Conservation (phyloP, 495 filamentous ascomycete species). For the Elasticomyces elasticus region DNA sequence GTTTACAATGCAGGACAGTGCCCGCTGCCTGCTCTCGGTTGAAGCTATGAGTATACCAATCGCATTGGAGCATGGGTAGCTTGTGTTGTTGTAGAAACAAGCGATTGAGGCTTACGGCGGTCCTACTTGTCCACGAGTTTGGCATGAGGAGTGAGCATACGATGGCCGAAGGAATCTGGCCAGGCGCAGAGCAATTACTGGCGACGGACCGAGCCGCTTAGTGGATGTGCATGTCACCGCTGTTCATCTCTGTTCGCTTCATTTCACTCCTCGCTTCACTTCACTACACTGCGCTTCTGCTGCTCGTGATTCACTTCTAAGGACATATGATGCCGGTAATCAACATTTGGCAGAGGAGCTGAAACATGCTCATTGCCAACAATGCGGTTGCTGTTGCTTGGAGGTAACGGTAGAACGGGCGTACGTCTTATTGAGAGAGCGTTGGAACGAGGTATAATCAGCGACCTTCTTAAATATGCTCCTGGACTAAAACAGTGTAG, state of each 20-base stretch:
- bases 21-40: constrained; percentile 1
- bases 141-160: too few species aligned
- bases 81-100: neutral
- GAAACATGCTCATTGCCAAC: neutral
- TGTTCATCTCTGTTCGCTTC: too few species aligned
- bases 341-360: neutral
- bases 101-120: neutral
- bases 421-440: constrained; percentile 34
- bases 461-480: neutral
- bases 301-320: too few species aligned
- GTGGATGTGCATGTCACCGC: too few species aligned
- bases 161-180: neutral
- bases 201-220: too few species aligned
- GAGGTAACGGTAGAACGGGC: constrained; percentile 38
- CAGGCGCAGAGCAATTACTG: neutral
- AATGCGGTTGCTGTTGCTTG: constrained; percentile 37
- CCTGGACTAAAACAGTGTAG: neutral
- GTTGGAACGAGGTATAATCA: constrained; percentile 23
- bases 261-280: too few species aligned
- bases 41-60: too few species aligned
- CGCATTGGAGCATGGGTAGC: too few species aligned
- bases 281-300: too few species aligned
- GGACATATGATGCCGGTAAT: too few species aligned
- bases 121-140: too few species aligned
- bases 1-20: neutral